phyloP scores from a whole-genome alignment of 1,139 yeast genomes.

The Schwanniomyces etchellsii region DNA sequence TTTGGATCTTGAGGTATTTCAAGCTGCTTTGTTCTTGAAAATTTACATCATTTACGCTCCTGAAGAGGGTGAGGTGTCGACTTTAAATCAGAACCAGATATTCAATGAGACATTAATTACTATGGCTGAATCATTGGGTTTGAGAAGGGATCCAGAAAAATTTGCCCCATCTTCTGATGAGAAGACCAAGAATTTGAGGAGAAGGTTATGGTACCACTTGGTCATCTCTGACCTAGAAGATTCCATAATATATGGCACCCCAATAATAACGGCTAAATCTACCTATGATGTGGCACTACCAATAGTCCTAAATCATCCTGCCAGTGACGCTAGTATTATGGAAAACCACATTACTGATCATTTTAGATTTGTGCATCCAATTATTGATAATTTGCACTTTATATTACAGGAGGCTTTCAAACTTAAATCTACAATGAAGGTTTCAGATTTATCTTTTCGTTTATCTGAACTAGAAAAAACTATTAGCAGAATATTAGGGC shows the following conservation, averaged over 20 bases:
- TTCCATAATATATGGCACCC: conserved; percentile 34
- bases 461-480: too few relatives aligned
- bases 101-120: conserved; percentile 32
- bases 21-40: conserved; percentile 3
- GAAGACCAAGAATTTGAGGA: conserved; percentile 22
- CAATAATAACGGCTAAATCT: conserved; percentile 21
- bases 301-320: too few relatives aligned
- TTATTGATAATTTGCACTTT: too few relatives aligned
- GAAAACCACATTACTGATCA: too few relatives aligned
- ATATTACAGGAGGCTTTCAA: too few relatives aligned
- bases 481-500: too few relatives aligned
- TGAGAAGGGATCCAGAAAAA: conserved; percentile 41
- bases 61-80: conserved; percentile 43
- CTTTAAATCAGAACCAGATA: conserved; percentile 36
- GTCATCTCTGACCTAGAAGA: conserved; percentile 32
- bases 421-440: too few relatives aligned
- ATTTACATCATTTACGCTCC: conserved; percentile 44
- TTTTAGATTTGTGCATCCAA: too few relatives aligned
- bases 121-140: conserved; percentile 40
- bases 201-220: conserved; percentile 30
- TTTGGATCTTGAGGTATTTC: not conserved
- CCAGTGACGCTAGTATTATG: too few relatives aligned
- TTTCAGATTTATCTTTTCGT: too few relatives aligned
- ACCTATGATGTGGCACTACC: conserved; percentile 34
- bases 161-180: conserved; percentile 11